phyloP scores from a whole-genome alignment of 257 asterid species.

The Linderniella brevidens region DNA sequence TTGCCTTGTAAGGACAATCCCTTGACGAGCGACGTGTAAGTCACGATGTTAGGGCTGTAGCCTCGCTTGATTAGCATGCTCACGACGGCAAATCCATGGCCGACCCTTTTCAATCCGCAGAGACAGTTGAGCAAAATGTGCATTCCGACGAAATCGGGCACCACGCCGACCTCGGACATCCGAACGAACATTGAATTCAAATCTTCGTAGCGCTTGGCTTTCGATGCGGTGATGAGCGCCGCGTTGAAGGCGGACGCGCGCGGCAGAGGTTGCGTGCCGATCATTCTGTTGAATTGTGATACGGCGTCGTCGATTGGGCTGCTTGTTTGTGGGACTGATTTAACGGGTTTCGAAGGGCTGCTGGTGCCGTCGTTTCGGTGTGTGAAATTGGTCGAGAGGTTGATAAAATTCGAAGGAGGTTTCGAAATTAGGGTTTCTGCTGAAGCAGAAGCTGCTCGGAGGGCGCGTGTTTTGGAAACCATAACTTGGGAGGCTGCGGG shows the following conservation, averaged over 20 bases:
- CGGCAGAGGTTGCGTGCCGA: slow-evolving; percentile 30
- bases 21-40: slow-evolving; percentile 43
- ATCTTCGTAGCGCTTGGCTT: slow-evolving; percentile 12
- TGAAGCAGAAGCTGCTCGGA: too few relatives aligned
- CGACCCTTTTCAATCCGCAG: slow-evolving; percentile 17
- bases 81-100: slow-evolving; percentile 40
- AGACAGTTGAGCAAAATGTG: slow-evolving; percentile 42
- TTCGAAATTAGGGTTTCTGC: too few relatives aligned
- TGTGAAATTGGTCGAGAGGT: too few relatives aligned
- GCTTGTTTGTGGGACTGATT: too few relatives aligned
- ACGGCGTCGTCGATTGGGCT: background rate
- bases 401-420: too few relatives aligned
- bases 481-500: too few relatives aligned
- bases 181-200: slow-evolving; percentile 27
- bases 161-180: slow-evolving; percentile 18
- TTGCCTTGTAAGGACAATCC: slow-evolving; percentile 40
- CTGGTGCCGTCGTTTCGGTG: too few relatives aligned
- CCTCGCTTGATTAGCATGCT: slow-evolving; percentile 44
- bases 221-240: slow-evolving; percentile 2
- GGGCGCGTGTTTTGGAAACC: too few relatives aligned
- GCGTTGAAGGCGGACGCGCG: slow-evolving; percentile 30
- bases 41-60: slow-evolving; percentile 29
- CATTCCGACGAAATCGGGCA: slow-evolving; percentile 24
- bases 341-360: too few relatives aligned
- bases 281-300: slow-evolving; percentile 26